These are phyloP conservation scores for Sugiyamaella chiloensis DNA, from an alignment of 805 yeast species.

Conservation along the genomic window DNA sequence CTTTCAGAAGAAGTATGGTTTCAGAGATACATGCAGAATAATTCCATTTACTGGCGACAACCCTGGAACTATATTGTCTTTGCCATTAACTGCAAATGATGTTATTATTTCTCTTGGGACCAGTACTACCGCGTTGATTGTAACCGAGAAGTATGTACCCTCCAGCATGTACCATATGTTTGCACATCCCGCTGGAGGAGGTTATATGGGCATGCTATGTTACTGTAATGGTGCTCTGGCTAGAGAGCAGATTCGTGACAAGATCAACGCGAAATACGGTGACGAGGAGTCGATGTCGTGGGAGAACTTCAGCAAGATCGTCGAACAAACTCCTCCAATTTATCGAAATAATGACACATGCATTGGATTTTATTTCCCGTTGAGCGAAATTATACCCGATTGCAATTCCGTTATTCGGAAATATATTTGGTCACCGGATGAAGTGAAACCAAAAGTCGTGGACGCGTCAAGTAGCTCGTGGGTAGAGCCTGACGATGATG, in stretches of 20 bases:
- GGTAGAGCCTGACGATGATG: slow-evolving; percentile 53
- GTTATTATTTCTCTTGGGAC: slow-evolving; percentile 82
- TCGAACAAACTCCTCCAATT: slow-evolving; percentile 30
- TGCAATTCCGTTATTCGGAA: slow-evolving; percentile 43
- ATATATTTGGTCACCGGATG: slow-evolving; percentile 13
- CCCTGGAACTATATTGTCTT: slow-evolving; percentile 78
- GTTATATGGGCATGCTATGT: slow-evolving; percentile 94
- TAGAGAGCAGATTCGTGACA: slow-evolving; percentile 70
- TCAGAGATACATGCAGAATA: slow-evolving; percentile 50
- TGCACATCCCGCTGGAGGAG: slow-evolving; percentile 77
- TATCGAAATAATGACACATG: slow-evolving; percentile 16
- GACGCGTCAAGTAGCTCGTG: slow-evolving; percentile 28
- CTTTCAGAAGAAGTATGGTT: slow-evolving; percentile 63
- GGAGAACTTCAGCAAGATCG: slow-evolving; percentile 29
- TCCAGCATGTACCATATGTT: slow-evolving; percentile 82
- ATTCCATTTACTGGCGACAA: slow-evolving; percentile 89
- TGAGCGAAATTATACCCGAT: slow-evolving; percentile 90
- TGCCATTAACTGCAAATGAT: slow-evolving; percentile 75
- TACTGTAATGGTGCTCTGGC: slow-evolving; percentile 90
- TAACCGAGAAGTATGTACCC: slow-evolving; percentile 74
- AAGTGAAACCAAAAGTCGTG: not conserved
- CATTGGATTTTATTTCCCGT: slow-evolving; percentile 79
- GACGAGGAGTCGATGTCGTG: slow-evolving; percentile 25
- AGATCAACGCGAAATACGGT: slow-evolving; percentile 45
- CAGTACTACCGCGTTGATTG: slow-evolving; percentile 80